A percentile compares a stretch with the other conserved stretches of the same genome.
phyloP scores from a whole-genome alignment of 1,284 basidiomycete genomes.

The Sporisorium graminicola region DNA sequence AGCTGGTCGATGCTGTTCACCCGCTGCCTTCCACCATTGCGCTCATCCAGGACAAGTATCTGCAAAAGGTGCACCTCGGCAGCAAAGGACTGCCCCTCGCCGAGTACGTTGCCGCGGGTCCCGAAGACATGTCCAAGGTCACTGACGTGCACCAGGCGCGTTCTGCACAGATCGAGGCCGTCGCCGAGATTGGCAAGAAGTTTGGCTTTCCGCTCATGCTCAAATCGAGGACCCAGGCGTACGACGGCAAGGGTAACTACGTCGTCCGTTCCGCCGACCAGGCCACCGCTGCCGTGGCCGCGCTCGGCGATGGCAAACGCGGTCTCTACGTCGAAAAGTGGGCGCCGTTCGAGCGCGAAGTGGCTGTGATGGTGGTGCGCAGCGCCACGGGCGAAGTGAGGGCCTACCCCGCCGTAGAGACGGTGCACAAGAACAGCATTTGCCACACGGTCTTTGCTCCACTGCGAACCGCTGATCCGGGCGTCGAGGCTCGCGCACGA shows the following conservation, averaged over 20 bases:
- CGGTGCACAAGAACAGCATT: conserved; percentile 92
- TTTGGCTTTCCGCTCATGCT: conserved; percentile 94
- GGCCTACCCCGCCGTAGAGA: conserved; percentile 94
- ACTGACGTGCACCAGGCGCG: conserved; percentile 72
- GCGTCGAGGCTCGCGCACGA: conserved; percentile 77
- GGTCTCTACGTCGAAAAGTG: conserved; percentile 91
- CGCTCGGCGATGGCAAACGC: conserved; percentile 68
- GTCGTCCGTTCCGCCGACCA: conserved; percentile 76
- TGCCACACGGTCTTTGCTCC: conserved; percentile 94
- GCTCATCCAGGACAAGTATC: conserved; percentile 94
- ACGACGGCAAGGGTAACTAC: conserved; percentile 95
- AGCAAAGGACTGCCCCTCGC: conserved; percentile 76
- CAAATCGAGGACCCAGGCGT: conserved; percentile 92
- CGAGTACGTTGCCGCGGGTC: conserved; percentile 74
- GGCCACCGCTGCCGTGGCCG: conserved; percentile 76
- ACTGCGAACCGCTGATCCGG: conserved; percentile 70
- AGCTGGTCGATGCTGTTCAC: conserved; percentile 75
- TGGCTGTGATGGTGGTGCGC: conserved; percentile 97
- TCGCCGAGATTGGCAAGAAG: conserved; percentile 56
- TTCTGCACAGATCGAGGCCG: conserved; percentile 70
- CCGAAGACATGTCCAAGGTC: conserved; percentile 71
- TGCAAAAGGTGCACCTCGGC: conserved; percentile 81
- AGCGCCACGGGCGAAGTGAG: conserved; percentile 76
- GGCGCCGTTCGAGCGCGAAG: conserved; percentile 89
- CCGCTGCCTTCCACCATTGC: conserved; percentile 86